Conservation (phyloP, 2,329 filamentous ascomycete species). For the Colletotrichum trifolii region DNA sequence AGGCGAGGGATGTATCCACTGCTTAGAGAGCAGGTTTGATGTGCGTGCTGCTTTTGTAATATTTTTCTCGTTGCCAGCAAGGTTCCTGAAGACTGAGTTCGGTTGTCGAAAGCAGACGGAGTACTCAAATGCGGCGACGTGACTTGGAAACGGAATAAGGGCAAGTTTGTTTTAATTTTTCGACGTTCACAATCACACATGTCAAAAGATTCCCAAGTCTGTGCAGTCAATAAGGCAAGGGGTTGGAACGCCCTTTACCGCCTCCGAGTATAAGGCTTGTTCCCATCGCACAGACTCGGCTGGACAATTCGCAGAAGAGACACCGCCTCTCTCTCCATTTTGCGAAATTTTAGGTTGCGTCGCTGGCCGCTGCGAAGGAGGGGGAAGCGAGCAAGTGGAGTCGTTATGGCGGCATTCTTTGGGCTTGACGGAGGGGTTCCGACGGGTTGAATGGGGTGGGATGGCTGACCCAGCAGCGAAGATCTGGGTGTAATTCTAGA, state of each 20-base stretch:
- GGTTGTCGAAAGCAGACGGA: too few species aligned
- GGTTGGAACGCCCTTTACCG: conserved; percentile 21
- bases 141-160: too few species aligned
- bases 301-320: conserved; percentile 14
- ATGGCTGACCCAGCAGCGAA: conserved; percentile 21
- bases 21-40: not conserved
- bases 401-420: conserved; percentile 10
- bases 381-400: conserved; percentile 22
- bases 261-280: conserved; percentile 28
- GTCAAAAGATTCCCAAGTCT: conserved; percentile 20
- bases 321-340: conserved; percentile 25
- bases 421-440: conserved; percentile 19
- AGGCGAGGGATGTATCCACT: not conserved
- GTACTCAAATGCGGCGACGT: too few species aligned
- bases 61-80: too few species aligned
- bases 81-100: too few species aligned
- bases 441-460: conserved; percentile 15
- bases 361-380: not conserved
- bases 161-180: not conserved
- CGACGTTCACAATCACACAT: conserved; percentile 17
- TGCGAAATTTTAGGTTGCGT: conserved; percentile 22
- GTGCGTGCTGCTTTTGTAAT: too few species aligned
- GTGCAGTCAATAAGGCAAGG: conserved; percentile 32
- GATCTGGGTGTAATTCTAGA: conserved; percentile 11
- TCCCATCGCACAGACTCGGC: conserved; percentile 31